Base-by-base conservation (phyloP, 805 yeast genomes). In the Yarrowia sp. region DNA sequence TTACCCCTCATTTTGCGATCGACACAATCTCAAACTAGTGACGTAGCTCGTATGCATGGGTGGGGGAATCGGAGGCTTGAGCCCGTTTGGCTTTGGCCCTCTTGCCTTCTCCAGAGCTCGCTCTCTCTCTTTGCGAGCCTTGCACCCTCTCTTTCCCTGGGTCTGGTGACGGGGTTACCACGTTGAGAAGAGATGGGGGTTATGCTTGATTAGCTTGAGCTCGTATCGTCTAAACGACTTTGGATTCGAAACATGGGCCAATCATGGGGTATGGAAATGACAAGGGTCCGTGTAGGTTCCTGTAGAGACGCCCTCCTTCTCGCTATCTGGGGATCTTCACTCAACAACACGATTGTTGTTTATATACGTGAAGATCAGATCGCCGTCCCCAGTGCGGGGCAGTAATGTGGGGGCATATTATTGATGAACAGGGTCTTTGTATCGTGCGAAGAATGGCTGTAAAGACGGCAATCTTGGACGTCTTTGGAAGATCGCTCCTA, bases 1-100 rank as follows among this genome's bases (percentile, higher is more conserved):
- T 14, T 53, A 38, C 59, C 59, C 59, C 59, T 53, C 59, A 53
- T 53, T 53, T 26, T 19, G 7, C 36, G 59, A 53, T 53, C 59
- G 59, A 40, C 59, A 53, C 5, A 16, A 40, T 40, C 45, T 53
- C 59, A 53, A 53, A 40, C 59, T 22, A 53, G 59, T 40, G 59
- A 53, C 45, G 59, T 53, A 53, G 59, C 59, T 53, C 59, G 59
- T 53, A 53, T 53, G 59, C 59, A 40, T 49, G 55, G 38, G 56
- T n/a, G 43, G 32, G 32, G 42, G 43, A 16, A 50, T 35, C 40
- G 41, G 41, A 36, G 22, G 56, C 16, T 50, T 50, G 11, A 40
- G 5, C 3, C 5, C 5, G 15, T 50, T 50, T 50, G 41, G 22
- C 41, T 50, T 50, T 15, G 19, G 5, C 38, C 19, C 32, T 22